A percentile compares a stretch with the other conserved stretches of the same genome.
phyloP scores from a whole-genome alignment of 176 grass and related monocot genomes.

The Oryza coarctata region DNA sequence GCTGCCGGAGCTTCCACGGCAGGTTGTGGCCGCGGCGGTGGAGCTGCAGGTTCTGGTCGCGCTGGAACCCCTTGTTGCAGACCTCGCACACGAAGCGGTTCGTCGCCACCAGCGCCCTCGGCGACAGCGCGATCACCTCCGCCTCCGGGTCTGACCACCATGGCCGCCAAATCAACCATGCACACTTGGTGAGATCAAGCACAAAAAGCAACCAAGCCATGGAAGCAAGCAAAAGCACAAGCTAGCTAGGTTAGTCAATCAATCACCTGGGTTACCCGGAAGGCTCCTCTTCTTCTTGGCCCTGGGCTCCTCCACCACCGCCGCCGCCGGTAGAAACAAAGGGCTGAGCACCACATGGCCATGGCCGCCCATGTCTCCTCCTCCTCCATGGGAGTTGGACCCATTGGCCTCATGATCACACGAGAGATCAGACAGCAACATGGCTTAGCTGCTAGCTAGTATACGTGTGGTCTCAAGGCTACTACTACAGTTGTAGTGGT shows the following conservation, averaged over 20 bases:
- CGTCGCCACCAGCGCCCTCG: constrained; percentile 82
- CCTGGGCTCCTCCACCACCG: constrained; percentile 32
- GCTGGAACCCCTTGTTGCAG: constrained; percentile 94
- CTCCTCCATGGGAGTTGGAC: constrained; percentile 51
- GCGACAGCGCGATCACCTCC: constrained; percentile 93
- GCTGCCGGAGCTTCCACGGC: constrained; percentile 95
- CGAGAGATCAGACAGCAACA: constrained; percentile 23
- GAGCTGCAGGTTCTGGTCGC: constrained; percentile 97
- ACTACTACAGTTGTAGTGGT: neutral
- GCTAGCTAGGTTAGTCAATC: neutral
- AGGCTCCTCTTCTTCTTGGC: constrained; percentile 85
- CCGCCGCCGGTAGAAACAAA: constrained; percentile 23
- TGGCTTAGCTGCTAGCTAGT: neutral
- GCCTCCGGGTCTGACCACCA: constrained; percentile 65
- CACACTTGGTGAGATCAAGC: too few species aligned
- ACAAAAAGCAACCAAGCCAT: too few species aligned
- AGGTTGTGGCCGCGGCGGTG: constrained; percentile 96
- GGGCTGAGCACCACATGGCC: constrained; percentile 35
- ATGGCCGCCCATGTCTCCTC: constrained; percentile 42
- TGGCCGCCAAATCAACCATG: neutral
- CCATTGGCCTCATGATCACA: constrained; percentile 55
- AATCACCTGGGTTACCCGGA: constrained; percentile 85
- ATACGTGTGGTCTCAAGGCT: constrained; percentile 16
- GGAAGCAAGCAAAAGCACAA: neutral
- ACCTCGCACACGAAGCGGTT: constrained; percentile 93